Evolutionary conservation across 2,329 filamentous ascomycete genomes (phyloP).

Genomic region (Leptographium lundbergii): DNA sequence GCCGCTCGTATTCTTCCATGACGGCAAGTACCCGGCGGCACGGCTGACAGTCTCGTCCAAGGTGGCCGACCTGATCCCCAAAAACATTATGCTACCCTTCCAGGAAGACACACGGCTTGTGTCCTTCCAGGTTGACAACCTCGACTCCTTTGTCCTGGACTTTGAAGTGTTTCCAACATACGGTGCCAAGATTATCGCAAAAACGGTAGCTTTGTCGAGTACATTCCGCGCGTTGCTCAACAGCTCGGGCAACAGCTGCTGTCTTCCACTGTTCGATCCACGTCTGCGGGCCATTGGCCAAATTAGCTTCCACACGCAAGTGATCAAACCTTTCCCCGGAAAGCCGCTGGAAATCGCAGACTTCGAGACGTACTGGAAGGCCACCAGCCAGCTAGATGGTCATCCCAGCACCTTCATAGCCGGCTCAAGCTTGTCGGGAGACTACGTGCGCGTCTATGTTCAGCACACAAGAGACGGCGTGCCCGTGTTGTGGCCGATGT

Average conservation of each 20-base stretch:
- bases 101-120: constrained; percentile 91
- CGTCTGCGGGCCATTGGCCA: constrained; percentile 84
- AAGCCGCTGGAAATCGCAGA: constrained; percentile 92
- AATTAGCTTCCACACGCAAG: constrained; percentile 86
- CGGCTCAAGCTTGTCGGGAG: constrained; percentile 88
- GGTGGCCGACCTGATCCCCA: constrained; percentile 86
- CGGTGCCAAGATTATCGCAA: constrained; percentile 92
- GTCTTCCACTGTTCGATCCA: constrained; percentile 84
- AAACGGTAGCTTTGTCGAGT: constrained; percentile 80
- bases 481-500: constrained; percentile 77
- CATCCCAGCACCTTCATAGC: constrained; percentile 81
- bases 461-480: constrained; percentile 82
- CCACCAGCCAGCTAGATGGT: constrained; percentile 82
- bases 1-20: constrained; percentile 89
- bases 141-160: constrained; percentile 87
- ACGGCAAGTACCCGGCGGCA: constrained; percentile 90
- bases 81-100: constrained; percentile 89
- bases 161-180: constrained; percentile 98
- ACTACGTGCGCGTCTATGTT: constrained; percentile 84
- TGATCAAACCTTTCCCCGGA: constrained; percentile 91
- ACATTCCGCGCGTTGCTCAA: constrained; percentile 67
- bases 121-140: constrained; percentile 89
- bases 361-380: constrained; percentile 99
- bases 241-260: constrained; percentile 66
- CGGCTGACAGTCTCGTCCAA: constrained; percentile 95